Percentiles rank a stretch among this genome's conserved stretches.
phyloP scores from a whole-genome alignment of 768 basidiomycete genomes.

The Trametes cingulata region DNA sequence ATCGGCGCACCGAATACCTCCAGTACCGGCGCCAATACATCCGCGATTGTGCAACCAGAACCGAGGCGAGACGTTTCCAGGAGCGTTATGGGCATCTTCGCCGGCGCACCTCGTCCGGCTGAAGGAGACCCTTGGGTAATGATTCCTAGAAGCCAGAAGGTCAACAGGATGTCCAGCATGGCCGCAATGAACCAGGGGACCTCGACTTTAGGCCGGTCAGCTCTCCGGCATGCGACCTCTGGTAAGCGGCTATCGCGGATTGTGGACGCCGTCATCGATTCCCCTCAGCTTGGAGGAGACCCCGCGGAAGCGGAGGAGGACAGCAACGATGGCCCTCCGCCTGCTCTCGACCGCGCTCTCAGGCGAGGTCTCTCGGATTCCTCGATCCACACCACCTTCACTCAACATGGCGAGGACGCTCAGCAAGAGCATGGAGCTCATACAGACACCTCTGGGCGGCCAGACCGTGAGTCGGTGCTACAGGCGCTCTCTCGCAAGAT shows the following conservation, averaged over 20 bases:
- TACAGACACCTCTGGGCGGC: neutral
- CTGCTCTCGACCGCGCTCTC: slow-evolving; percentile 67
- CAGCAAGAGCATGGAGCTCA: slow-evolving; percentile 1
- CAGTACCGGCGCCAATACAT: slow-evolving; percentile 1
- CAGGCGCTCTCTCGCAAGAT: slow-evolving; percentile 35
- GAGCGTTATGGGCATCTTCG: slow-evolving; percentile 85
- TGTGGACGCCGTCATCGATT: slow-evolving; percentile 80
- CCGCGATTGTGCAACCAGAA: slow-evolving; percentile 15
- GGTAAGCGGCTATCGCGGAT: slow-evolving; percentile 54
- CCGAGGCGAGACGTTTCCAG: slow-evolving; percentile 25
- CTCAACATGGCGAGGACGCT: slow-evolving; percentile 48
- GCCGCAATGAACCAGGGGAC: slow-evolving; percentile 1
- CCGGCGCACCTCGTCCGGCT: slow-evolving; percentile 67
- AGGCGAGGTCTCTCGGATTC: slow-evolving; percentile 89
- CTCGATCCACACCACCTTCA: slow-evolving; percentile 86
- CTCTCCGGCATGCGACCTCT: slow-evolving; percentile 27
- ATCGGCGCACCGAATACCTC: slow-evolving; percentile 15
- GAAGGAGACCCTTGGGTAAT: slow-evolving; percentile 74
- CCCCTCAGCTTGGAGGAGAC: slow-evolving; percentile 35
- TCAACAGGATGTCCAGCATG: slow-evolving; percentile 1
- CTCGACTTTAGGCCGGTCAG: slow-evolving; percentile 28
- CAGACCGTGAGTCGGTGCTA: slow-evolving; percentile 32
- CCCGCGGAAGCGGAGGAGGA: slow-evolving; percentile 37
- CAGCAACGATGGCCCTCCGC: slow-evolving; percentile 21
- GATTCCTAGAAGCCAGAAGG: slow-evolving; percentile 39